Base-by-base conservation (phyloP, 2,329 filamentous ascomycete genomes). In the Fusarium oxysporum region DNA sequence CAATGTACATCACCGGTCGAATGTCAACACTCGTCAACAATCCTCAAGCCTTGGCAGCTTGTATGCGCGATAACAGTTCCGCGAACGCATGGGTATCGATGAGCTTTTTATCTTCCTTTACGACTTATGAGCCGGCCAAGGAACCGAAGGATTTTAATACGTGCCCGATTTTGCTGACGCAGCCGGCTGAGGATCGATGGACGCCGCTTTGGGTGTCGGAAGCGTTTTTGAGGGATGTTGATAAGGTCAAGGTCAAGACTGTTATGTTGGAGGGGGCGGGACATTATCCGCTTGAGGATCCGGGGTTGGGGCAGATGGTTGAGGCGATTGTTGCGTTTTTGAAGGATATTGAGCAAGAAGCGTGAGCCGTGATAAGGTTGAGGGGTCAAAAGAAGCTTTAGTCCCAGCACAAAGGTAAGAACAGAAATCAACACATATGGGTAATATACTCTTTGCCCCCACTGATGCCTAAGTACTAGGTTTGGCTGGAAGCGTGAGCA, bases 1-100 rank as follows among this genome's bases (percentile, higher is more conserved):
- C 65, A 3, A 68, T 68, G 65, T 59, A 41, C 30, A n/a, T 68
- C 32, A 0, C 38, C 1, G 65, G 65, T 0, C 13, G 47, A 2
- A 68, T 68, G 65, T 62, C 47, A 9, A 48, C 55, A 3, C 55
- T 68, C 8, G 63, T 68, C n/a, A 68, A 68, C 48, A 43, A 68
- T 1, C 41, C 8, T 10, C 33, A 16, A 1, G 65, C 63, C 0
- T 7, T 68, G 2, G 30, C 51, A 16, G 63, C 32, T 8, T 68
- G 65, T 21, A 43, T 54, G 33, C 40, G 16, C 21, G 65, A 68
- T 6, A 43, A 55, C 10, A 55, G 9, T 1, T 55, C 65, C 0
- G 65, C 48, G 2, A 56, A 55, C 1, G 23, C 63, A 2, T 68
- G 55, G 65, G 28, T 68, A 6, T 30, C 48, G 0, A 68, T 68